Base-by-base conservation (phyloP, 2,329 filamentous ascomycete species). In the Pseudogymnoascus sp. region DNA sequence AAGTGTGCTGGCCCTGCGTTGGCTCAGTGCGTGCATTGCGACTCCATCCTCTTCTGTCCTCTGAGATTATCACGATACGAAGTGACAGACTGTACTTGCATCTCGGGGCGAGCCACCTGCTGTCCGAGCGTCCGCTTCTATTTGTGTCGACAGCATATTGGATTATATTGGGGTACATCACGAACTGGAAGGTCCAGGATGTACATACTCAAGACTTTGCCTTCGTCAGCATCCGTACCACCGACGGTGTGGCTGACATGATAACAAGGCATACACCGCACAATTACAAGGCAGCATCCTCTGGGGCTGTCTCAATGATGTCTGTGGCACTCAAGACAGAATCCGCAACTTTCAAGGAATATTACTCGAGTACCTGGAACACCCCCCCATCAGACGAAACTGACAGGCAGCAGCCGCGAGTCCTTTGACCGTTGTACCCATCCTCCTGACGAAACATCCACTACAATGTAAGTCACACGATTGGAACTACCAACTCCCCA, bases 121-220 rank as follows among this genome's bases (percentile, higher is more conserved):
- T 53, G 47, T 53, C 47, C 47, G 31, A 53, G 47, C 47, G 47
- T 53, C 26, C 9, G 47, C n/a, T 53, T 31, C 47, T 53, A 53
- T 53, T 53, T 53, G 47, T 53, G 47, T 53, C 47, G 23, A 53
- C 47, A 53, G 47, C 47, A 53, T 53, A 53, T 53, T 53, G 47
- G 47, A 53, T n/a, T 31, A 31, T 26, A 50, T 50, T 50, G 44
- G 23, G 31, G 47, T 53, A 53, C 47, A 50, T 53, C 26, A n/a
- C 9, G 47, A 53, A 53, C 47, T 11, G 10, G 26, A 28, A 2
- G 26, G 26, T 28, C 9, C 31, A 53, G 28, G 13, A 19, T 44
- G 40, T 42, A 42, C 38, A 15, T 8, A 23, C 11, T 19, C 38
- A 40, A 40, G 26, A 47, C 42, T 28, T 53, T 17, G 15, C 26